These are phyloP conservation scores for Tephrocybe rancida DNA, from an alignment of 768 basidiomycete genomes.

Conservation along the genomic window DNA sequence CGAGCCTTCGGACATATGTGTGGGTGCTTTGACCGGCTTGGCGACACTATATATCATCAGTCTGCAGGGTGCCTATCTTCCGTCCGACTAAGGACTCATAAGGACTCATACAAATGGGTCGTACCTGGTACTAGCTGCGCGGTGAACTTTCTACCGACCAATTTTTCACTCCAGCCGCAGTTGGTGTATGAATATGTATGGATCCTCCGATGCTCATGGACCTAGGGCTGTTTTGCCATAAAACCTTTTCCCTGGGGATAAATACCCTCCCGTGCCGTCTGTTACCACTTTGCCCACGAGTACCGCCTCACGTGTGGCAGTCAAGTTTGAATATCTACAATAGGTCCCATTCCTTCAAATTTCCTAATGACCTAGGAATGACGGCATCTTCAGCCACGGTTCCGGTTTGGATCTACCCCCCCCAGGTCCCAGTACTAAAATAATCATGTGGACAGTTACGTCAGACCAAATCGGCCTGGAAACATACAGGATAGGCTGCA, in stretches of 20 bases:
- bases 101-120: background rate
- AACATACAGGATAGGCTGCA: background rate
- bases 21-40: too few species aligned
- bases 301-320: too few species aligned
- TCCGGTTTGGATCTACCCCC: background rate
- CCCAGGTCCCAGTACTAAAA: background rate
- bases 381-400: background rate
- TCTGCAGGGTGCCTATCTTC: too few species aligned
- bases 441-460: background rate
- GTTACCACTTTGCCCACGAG: background rate
- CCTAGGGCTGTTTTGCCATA: background rate
- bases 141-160: background rate
- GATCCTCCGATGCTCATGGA: conserved; percentile 3
- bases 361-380: too few species aligned
- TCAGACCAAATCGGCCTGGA: background rate
- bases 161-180: background rate
- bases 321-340: too few species aligned
- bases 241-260: conserved; percentile 5
- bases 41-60: too few species aligned
- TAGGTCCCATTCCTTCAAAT: too few species aligned
- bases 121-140: background rate
- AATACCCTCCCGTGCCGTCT: background rate
- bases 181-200: too few species aligned
- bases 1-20: too few species aligned
- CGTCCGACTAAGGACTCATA: too few species aligned